Conservation (phyloP, 2,329 filamentous ascomycete genomes). For the Cercospora sesami region DNA sequence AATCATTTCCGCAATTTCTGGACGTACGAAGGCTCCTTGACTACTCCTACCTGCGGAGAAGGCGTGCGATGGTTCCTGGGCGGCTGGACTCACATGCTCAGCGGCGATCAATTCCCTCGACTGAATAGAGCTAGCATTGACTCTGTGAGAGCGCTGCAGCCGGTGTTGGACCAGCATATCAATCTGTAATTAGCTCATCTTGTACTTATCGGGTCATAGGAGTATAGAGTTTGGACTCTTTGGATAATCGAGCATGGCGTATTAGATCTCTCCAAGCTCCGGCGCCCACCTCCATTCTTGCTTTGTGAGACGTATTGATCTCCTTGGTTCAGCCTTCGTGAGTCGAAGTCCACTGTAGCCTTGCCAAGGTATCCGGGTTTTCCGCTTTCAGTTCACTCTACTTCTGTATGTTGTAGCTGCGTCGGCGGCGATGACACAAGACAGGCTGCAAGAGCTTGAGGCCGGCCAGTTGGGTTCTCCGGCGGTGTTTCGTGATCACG, state of each 20-base stretch:
- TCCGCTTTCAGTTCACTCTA: not conserved
- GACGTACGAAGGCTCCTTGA: not conserved
- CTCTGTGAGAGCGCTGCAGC: not conserved
- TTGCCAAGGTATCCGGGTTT: not conserved
- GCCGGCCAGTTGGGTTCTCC: not conserved
- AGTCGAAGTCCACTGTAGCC: not conserved
- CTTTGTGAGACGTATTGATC: not conserved
- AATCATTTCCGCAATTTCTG: not conserved
- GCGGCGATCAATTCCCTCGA: not conserved
- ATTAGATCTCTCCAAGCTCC: not conserved
- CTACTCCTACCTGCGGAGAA: not conserved
- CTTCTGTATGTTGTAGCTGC: not conserved
- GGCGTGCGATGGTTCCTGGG: not conserved
- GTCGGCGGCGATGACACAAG: not conserved
- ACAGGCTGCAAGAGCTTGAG: not conserved
- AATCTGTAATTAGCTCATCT: not conserved
- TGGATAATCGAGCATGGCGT: not conserved
- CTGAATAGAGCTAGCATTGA: slow-evolving; percentile 1
- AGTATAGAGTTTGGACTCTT: not conserved
- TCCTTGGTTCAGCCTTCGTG: not conserved
- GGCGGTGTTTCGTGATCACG: not conserved
- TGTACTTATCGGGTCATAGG: not conserved
- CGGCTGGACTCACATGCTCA: not conserved
- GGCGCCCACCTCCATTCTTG: not conserved
- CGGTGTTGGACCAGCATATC: slow-evolving; percentile 3